Conservation (phyloP, 2,329 filamentous ascomycete species). For the Cordyceps cicadae region DNA sequence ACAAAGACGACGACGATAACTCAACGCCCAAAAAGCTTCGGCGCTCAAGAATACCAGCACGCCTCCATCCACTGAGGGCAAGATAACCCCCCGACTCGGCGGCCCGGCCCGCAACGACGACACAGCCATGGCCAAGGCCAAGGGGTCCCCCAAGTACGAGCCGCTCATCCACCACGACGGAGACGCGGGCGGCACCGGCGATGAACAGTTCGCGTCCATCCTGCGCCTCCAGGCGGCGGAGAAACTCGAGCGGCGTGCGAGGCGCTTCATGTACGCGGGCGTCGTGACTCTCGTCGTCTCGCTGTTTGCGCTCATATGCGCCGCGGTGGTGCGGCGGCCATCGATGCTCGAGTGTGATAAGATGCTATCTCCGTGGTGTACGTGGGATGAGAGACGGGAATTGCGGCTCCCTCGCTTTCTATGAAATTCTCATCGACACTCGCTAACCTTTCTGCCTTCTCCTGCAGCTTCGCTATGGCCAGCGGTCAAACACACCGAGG, state of each 20-base stretch:
- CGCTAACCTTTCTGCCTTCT: not conserved
- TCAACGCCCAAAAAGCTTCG: not conserved
- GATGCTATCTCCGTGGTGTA: conserved; percentile 8
- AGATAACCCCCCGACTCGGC: not conserved
- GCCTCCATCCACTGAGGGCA: not conserved
- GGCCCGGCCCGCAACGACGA: not conserved
- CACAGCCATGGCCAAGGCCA: not conserved
- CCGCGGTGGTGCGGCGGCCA: not conserved
- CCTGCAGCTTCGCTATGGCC: conserved; percentile 7
- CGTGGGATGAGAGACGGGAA: not conserved
- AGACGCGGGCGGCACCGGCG: not conserved
- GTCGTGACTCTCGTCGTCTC: not conserved
- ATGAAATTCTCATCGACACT: not conserved
- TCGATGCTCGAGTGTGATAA: conserved; percentile 10
- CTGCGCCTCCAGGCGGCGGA: not conserved
- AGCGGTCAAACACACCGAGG: conserved; percentile 7
- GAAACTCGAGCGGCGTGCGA: conserved; percentile 4
- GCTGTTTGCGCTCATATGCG: conserved; percentile 1
- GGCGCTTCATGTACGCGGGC: not conserved
- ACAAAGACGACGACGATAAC: not conserved
- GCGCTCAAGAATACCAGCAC: not conserved
- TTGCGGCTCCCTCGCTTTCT: not conserved
- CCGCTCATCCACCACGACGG: not conserved
- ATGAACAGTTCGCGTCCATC: not conserved
- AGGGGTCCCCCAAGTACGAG: not conserved